These are phyloP conservation scores for Podospora fimiseda DNA, from an alignment of 495 filamentous ascomycete genomes.

Conservation along the genomic window DNA sequence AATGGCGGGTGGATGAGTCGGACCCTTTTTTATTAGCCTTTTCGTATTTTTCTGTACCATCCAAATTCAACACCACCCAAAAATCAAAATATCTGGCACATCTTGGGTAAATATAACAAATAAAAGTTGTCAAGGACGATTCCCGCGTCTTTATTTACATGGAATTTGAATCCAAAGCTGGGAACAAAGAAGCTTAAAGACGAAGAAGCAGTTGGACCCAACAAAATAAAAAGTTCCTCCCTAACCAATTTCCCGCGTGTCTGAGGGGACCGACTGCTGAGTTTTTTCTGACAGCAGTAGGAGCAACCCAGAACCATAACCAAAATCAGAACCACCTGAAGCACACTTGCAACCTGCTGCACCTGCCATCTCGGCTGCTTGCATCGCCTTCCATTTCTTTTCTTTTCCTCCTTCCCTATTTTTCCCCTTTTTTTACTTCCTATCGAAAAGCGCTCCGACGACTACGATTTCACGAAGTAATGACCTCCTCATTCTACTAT, in stretches of 20 bases:
- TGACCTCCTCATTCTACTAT: conserved; percentile 3
- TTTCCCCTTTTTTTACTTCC: neutral
- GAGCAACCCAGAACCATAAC: too few relatives aligned
- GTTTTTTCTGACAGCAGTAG: conserved; percentile 16
- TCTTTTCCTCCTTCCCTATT: neutral
- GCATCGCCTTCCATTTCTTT: conserved; percentile 12
- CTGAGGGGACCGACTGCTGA: neutral
- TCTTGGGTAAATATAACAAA: neutral
- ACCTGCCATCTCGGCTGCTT: conserved; percentile 23
- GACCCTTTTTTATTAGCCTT: neutral
- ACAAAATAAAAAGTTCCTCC: conserved; percentile 25
- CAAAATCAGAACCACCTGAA: too few relatives aligned
- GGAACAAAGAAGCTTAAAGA: too few relatives aligned
- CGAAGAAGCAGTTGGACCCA: neutral
- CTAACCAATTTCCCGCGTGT: conserved; percentile 11
- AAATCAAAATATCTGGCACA: too few relatives aligned
- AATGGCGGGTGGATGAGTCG: neutral
- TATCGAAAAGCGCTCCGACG: neutral
- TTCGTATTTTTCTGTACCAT: too few relatives aligned
- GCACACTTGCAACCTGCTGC: too few relatives aligned
- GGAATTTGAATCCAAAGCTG: too few relatives aligned
- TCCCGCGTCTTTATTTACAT: neutral
- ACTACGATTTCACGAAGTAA: conserved; percentile 17
- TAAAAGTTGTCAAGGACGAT: neutral
- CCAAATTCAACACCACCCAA: too few relatives aligned